Base-by-base conservation (phyloP, 2,329 filamentous ascomycete genomes). In the Pezicula neosporulosa region DNA sequence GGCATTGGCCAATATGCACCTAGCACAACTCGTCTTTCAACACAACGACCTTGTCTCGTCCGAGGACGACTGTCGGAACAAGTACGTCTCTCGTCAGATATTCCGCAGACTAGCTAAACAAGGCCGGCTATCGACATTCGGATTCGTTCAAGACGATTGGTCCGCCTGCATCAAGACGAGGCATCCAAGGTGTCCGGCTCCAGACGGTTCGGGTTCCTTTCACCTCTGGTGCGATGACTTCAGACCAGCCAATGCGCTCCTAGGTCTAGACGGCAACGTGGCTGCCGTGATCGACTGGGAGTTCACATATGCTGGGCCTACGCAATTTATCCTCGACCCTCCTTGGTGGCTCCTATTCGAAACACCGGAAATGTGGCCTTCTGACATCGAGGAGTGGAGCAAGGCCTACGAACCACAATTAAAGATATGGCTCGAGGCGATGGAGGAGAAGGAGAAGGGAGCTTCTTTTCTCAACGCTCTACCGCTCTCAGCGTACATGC, bases 251-350 rank as follows among this genome's bases (percentile, higher is more conserved):
- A 70, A 71, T 41, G 52, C 69, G 24, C 57, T 72, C 2, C 12
- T 70, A 4, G 57, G 67, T 12, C 45, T 60, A 4, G 49, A 64
- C 3, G 44, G 63, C 4, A 43, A 57, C 0, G 48, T 73, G 1
- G 56, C 65, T 8, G 66, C 58, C 3, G 63, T 70, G 0, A 66
- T 75, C 5, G 71, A 73, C 55, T 74, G 69, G 69, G 71, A 74
- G 57, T 69, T 66, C 45, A 55, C 65, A 0, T 70, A 71, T 44
- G 62, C 54, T 1, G 68, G 60, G 0, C 68, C 68, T 0, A 48
- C 60, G 13, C 62, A 70, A 36, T 71, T 68, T 41, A 47, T 35
- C 15, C 59, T 62, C 44, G 64, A 67, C 38, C 66, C 68, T 1
- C 70, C 69, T 0, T 71, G 66, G 68, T 72, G 68, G 69, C 58